Base-by-base conservation (phyloP, 225 moss, liverwort and hornwort species). In the Bryoerythrophyllum caledonicum region DNA sequence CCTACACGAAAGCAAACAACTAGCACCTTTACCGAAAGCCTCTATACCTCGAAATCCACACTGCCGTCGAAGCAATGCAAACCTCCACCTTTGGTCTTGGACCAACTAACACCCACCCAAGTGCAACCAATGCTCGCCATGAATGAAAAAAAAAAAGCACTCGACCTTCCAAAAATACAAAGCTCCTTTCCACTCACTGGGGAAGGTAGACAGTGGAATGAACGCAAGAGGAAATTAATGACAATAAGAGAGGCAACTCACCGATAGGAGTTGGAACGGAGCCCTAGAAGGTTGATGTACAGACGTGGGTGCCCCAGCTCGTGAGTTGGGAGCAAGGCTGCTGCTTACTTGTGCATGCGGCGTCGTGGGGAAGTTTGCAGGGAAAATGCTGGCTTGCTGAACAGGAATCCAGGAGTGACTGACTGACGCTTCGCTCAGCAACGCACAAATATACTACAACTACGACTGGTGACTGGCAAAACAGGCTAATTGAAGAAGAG, bases 51-150 rank as follows among this genome's bases (percentile, higher is more conserved):
- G 61, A 73, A 76, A 73, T 83, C 80, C 76, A 76, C 76, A 76
- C 76, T 80, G 72, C 76, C 73, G 63, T 76, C 72, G 73, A 73
- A 68, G 73, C 76, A 72, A 68, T 80, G 80, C 73, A 80, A 83
- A 58, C 68, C 80, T 75, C 72, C 83, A 48, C 72, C 62, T 72
- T 67, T 66, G 72, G 71, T 28, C 0, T 72, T 48, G 4, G 73
- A 71, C 72, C 80, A 73, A 73, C 80, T 76, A n/a, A 76, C 76
- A 16, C 68, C 83, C 51, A 83, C 73, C 80, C 80, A 80, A 63
- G 63, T 34, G 21, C 76, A 76, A 80, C 68, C 83, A 73, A 83
- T 73, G 80, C 76, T 80, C 80, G 83, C 83, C 83, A 83, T 83
- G 23, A 54, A 19, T 10, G 37, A 8, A 10, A 38, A 38, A 38